Base-by-base conservation (phyloP, 768 basidiomycete genomes). In the Trametes sanguinea region DNA sequence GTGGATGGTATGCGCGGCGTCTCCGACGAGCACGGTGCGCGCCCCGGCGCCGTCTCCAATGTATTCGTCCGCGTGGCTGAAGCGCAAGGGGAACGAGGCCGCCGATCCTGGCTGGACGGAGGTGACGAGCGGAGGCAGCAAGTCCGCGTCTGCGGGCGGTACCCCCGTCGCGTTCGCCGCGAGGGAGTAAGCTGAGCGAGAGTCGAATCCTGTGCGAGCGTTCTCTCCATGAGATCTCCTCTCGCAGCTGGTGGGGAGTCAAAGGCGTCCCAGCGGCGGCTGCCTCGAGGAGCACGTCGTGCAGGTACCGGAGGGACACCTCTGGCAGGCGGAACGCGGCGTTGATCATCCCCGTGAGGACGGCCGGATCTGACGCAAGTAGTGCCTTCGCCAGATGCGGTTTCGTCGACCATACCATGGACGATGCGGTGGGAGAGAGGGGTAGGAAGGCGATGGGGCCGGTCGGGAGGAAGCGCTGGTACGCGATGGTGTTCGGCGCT, bases 381-480 rank as follows among this genome's bases (percentile, higher is more conserved):
- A 97, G 78, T 1, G 87, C 84, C n/a, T 82, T 74, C 2, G 94
- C 94, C 7, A 94, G 79, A 5, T 77, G 71, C 1, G 95, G 93
- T 56, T 80, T 84, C 0, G 92, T 96, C 17, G 94, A 95, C 97
- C 97, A 98, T 6, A 98, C 97, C 52, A 98, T 81, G 3, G 95
- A 95, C 9, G 94, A 92, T 2, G 79, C 78, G 0, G 86, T 89
- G 0, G 85, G 76, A 1, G 89, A 89, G 45, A 98, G 82, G 0
- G 96, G 97, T 22, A 98, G 82, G 78, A 97, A 98, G 0, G 95
- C 95, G 45, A 98, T 89, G 2, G 96, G 96, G 0, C 97, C 96
- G 4, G 94, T 94, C 2, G 95, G 90, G 17, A 98, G 83, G 79
- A 98, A 98, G 22, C 95, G 82, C 73, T 98, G 97, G 75, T 90